Evolutionary conservation across 805 yeast species (phyloP).

Genomic region (Yarrowia sp.): DNA sequence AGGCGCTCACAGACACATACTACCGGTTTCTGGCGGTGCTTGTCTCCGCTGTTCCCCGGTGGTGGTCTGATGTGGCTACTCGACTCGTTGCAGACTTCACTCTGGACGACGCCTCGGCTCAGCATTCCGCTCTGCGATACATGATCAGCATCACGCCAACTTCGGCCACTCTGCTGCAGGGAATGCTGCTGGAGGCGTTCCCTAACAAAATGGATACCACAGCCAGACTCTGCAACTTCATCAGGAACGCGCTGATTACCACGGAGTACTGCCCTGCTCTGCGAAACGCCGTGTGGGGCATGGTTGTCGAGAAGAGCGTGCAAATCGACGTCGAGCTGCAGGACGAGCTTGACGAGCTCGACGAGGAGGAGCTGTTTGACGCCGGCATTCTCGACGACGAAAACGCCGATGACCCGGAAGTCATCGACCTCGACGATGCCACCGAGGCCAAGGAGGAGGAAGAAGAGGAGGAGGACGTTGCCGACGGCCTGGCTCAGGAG

Average conservation of each 20-base stretch:
- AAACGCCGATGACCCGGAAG: constrained; percentile 12
- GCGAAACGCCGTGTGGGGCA: constrained; percentile 71
- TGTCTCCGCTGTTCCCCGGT: constrained; percentile 82
- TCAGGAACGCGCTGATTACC: constrained; percentile 58
- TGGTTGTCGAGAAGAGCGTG: constrained; percentile 74
- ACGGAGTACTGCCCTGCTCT: constrained; percentile 73
- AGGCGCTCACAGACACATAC: constrained; percentile 51
- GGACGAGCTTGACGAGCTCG: constrained; percentile 78
- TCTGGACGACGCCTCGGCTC: constrained; percentile 43
- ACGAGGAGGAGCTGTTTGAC: constrained; percentile 49
- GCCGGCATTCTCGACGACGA: neutral
- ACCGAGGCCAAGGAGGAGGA: constrained; percentile 36
- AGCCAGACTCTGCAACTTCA: constrained; percentile 57
- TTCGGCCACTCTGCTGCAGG: constrained; percentile 62
- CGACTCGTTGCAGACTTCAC: constrained; percentile 64
- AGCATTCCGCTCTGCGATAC: constrained; percentile 64
- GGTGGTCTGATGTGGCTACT: constrained; percentile 80
- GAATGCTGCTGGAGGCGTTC: constrained; percentile 55
- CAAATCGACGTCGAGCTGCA: constrained; percentile 90
- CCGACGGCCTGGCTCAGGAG: constrained; percentile 38
- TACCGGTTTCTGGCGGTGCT: constrained; percentile 72
- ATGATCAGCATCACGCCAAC: constrained; percentile 79
- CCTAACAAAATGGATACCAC: constrained; percentile 76
- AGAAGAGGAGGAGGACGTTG: constrained; percentile 38
- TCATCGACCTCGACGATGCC: constrained; percentile 33